Percentiles rank a stretch among this genome's conserved stretches.
Evolutionary conservation across 2,329 filamentous ascomycete genomes (phyloP).

Genomic region (Didymella sp.): DNA sequence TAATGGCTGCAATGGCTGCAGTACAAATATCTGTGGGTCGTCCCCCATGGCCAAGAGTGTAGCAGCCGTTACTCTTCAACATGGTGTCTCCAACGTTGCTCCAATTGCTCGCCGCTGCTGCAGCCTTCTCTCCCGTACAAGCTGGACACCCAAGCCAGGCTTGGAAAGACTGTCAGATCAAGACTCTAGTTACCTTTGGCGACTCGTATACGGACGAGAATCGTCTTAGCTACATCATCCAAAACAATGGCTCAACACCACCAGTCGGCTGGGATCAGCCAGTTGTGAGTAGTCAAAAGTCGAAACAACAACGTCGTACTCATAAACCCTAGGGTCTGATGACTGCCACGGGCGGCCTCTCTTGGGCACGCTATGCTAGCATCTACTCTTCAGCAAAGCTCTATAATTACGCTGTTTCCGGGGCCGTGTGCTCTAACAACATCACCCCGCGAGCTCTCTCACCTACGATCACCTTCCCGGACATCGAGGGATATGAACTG

Average conservation of each 20-base stretch:
- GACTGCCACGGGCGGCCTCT: conserved; percentile 70
- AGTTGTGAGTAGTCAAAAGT: conserved; percentile 44
- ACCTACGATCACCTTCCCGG: conserved; percentile 63
- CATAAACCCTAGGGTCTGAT: conserved; percentile 48
- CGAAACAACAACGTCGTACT: neutral
- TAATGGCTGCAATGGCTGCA: neutral
- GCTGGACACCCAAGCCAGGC: conserved; percentile 21
- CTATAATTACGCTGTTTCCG: conserved; percentile 74
- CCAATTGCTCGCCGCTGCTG: conserved; percentile 29
- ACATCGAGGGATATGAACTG: conserved; percentile 56
- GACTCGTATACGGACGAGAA: conserved; percentile 80
- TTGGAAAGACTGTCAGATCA: conserved; percentile 59
- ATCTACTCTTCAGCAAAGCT: conserved; percentile 63
- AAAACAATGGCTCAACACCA: conserved; percentile 63
- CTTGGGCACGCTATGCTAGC: conserved; percentile 73
- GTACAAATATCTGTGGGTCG: conserved; percentile 27
- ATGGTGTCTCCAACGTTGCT: conserved; percentile 22
- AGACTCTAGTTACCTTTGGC: conserved; percentile 72
- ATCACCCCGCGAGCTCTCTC: conserved; percentile 65
- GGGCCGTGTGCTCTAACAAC: conserved; percentile 75
- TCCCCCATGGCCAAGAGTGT: neutral
- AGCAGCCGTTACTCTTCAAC: conserved; percentile 9
- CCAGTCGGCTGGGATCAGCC: conserved; percentile 65
- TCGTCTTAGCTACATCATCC: conserved; percentile 68
- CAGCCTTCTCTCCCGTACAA: conserved; percentile 29